Evolutionary conservation across 768 basidiomycete species (phyloP), one percentile per base, ranked within the genome.

Genomic region (Auriscalpium vulgare): DNA sequence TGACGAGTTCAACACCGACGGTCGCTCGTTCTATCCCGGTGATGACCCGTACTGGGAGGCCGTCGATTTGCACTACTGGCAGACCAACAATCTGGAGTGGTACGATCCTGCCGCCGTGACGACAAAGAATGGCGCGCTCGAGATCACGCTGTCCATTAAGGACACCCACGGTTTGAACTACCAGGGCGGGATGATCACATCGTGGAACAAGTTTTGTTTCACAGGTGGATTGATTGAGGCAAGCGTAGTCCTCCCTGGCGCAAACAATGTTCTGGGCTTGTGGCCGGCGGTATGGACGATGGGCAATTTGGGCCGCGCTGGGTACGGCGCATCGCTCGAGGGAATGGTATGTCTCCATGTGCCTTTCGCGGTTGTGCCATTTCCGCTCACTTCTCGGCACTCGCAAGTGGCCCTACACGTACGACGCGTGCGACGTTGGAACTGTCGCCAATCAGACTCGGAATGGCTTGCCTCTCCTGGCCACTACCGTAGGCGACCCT

Each of bases 131-230:
- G 72, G 75, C 53, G 65, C 69, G 37, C 67, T 77, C 17, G 68
- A 75, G 59, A 72, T 74, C 62, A 78, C 77, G 0, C 71, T 97
- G 62, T 82, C 72, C 16, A 66, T 77, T 62, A 87, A 79, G 66
- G 64, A 71, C 52, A 88, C 77, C 35, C 87, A 92, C 66, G 78
- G 76, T 55, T 71, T 94, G 48, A 65, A 85, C 53, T 92, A 85
- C 65, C 58, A 38, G 16, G 36, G 60, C 46, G 60, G 58, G 7
- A 54, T 61, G 58, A 8, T 61, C 47, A 8, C 54, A 19, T 40
- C 60, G 10, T 61, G 60, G 90, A 95, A 95, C 71, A 94, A 95
- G 69, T 88, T 97, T 60, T 97, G 91, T 73, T 94, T 95, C 71
- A 90, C 91, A 36, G 91, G 90, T 43, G 94, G 94, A 44, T 75